Percentiles rank a stretch among this genome's conserved stretches.
Evolutionary conservation across 208 protist species (phyloP).

Genomic region (Borovskyia barvae): DNA sequence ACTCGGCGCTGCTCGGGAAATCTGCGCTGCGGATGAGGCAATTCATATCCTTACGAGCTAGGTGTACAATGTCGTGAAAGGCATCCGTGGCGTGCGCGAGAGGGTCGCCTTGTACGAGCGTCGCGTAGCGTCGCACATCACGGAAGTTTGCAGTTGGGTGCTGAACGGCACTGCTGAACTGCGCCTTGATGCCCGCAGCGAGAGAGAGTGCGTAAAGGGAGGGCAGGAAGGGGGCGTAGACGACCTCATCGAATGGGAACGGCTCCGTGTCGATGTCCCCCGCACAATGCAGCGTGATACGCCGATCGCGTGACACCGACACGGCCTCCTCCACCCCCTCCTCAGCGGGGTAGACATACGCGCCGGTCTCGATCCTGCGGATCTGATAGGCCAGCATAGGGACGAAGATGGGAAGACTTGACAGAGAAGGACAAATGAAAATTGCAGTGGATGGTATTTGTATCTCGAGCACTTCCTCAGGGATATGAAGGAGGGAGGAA

Average conservation of each 20-base stretch:
- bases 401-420: neutral
- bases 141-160: neutral
- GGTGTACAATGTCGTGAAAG: conserved; percentile 10
- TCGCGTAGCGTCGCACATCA: conserved; percentile 1
- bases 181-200: neutral
- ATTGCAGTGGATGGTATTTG: too few species aligned
- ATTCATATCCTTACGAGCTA: conserved; percentile 12
- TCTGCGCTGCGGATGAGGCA: conserved; percentile 3
- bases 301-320: conserved; percentile 2
- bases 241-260: conserved; percentile 7
- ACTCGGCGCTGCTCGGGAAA: conserved; percentile 7
- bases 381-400: conserved; percentile 15
- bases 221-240: conserved; percentile 4
- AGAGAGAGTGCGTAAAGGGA: conserved; percentile 3
- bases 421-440: too few species aligned
- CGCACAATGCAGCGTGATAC: conserved; percentile 19
- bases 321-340: neutral
- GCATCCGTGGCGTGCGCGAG: neutral
- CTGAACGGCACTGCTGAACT: conserved; percentile 11
- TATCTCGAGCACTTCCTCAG: too few species aligned
- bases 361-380: conserved; percentile 8
- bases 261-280: conserved; percentile 3
- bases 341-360: conserved; percentile 1
- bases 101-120: conserved; percentile 8
- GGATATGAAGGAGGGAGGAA: too few species aligned